Conservation (phyloP, 345 rosid species). For the Salix caprea region DNA sequence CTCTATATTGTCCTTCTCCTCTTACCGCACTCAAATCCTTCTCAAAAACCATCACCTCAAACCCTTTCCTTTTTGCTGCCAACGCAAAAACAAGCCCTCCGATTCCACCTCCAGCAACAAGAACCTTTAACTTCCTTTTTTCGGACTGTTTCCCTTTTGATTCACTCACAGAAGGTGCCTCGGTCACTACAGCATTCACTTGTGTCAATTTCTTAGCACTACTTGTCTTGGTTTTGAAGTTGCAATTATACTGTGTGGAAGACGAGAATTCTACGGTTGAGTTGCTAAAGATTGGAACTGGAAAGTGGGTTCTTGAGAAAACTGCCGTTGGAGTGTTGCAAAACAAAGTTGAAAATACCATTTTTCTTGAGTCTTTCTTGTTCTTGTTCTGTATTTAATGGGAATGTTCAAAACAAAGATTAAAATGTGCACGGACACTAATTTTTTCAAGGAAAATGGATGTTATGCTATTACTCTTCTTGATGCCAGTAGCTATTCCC, state of each 20-base stretch:
- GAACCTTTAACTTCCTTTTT: slow-evolving; percentile 51
- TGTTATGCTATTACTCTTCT: not conserved
- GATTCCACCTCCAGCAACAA: slow-evolving; percentile 92
- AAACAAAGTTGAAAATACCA: slow-evolving; percentile 57
- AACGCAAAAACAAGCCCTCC: slow-evolving; percentile 85
- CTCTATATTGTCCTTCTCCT: slow-evolving; percentile 96
- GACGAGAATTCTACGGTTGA: slow-evolving; percentile 41
- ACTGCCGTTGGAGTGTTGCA: slow-evolving; percentile 46
- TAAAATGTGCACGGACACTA: not conserved
- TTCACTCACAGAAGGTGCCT: slow-evolving; percentile 14
- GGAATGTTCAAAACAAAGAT: not conserved
- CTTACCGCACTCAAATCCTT: slow-evolving; percentile 83
- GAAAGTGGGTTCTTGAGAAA: slow-evolving; percentile 49
- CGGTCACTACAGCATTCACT: slow-evolving; percentile 43
- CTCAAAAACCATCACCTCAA: slow-evolving; percentile 85
- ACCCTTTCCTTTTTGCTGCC: slow-evolving; percentile 85
- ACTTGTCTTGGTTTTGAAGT: slow-evolving; percentile 25
- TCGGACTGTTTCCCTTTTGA: slow-evolving; percentile 2
- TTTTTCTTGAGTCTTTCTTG: slow-evolving; percentile 14
- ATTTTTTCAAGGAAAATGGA: not conserved
- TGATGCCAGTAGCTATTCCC: not conserved
- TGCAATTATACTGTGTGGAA: slow-evolving; percentile 17
- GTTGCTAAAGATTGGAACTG: slow-evolving; percentile 29
- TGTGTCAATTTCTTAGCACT: slow-evolving; percentile 20
- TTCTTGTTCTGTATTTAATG: not conserved